Base-by-base conservation (phyloP, 2,329 filamentous ascomycete genomes). In the Exophiala sp. region DNA sequence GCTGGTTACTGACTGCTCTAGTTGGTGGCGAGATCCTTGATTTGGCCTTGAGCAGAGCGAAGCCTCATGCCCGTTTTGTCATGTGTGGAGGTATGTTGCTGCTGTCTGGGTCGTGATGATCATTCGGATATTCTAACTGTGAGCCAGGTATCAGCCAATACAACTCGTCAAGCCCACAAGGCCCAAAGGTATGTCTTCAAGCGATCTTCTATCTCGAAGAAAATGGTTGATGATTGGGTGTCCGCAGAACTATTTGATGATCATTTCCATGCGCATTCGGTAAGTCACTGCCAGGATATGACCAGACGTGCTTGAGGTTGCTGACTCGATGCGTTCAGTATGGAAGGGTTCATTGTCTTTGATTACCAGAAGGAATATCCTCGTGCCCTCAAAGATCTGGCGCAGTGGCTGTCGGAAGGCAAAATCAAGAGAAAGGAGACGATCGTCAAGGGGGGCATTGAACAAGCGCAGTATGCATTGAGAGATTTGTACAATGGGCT, bases 11-110 rank as follows among this genome's bases (percentile, higher is more conserved):
- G n/a, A 42, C 22, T 14, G 14, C 29, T 42, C 13, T 24, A 58
- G 81, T 85, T 16, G 84, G 83, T 9, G 84, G 84, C 4, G 81
- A 85, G 55, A 83, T 87, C 46, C 72, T 88, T 23, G 81, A 88
- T 62, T 66, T 80, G 55, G 82, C 81, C 38, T 72, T 88, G 32
- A 69, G 66, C 2, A 74, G 81, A n/a, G 83, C 85, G 50, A 82
- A 81, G 48, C 68, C 69, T 44, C 71, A 77, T 63, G 70, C 83
- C 11, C 75, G 84, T 27, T 85, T 88, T 64, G 79, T 83, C 58
- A 84, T 85, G 67, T 88, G 85, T 67, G 85, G 85, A 61, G 68
- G 68, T 70, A 77, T 62, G 70, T 82, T 18, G 14, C 16, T 37
- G 8, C n/a, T 37, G 34, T 37, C 34, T 5, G 11, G 2, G 14